Evolutionary conservation across 2,329 filamentous ascomycete genomes (phyloP).

Genomic region (Teratosphaeria pseudoeucalypti): DNA sequence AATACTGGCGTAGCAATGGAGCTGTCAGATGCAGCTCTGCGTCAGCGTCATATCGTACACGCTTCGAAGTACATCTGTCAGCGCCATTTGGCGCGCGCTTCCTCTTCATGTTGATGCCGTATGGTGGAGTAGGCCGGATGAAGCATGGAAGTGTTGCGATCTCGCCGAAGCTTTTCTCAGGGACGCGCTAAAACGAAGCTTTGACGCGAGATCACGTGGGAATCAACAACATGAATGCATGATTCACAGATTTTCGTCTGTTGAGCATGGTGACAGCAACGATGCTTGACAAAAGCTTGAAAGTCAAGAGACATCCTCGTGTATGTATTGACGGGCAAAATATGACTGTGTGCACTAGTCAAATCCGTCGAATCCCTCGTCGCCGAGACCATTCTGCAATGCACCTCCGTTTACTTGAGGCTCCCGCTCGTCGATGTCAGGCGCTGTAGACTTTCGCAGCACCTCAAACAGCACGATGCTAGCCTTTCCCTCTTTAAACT

Average conservation of each 20-base stretch:
- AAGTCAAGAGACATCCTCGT: not conserved
- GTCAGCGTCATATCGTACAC: not conserved
- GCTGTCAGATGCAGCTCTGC: not conserved
- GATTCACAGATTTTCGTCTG: too few species aligned
- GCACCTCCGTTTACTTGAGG: not conserved
- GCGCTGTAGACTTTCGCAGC: conserved; percentile 27
- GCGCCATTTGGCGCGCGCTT: conserved; percentile 1
- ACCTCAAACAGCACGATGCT: conserved; percentile 84
- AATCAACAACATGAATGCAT: too few species aligned
- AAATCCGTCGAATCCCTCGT: conserved; percentile 8
- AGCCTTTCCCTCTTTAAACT: conserved; percentile 54
- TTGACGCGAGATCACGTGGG: too few species aligned
- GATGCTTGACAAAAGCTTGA: too few species aligned
- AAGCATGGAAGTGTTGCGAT: not conserved
- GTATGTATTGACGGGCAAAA: not conserved
- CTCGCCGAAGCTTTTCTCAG: not conserved
- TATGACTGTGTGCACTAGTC: not conserved
- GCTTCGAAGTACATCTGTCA: not conserved
- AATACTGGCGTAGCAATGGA: conserved; percentile 10
- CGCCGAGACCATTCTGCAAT: not conserved
- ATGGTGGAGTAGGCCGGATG: not conserved
- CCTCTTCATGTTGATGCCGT: conserved; percentile 5
- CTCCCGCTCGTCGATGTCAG: not conserved
- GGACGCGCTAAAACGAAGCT: too few species aligned
- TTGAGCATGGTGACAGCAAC: too few species aligned